Base-by-base conservation (phyloP, 1,284 basidiomycete genomes). In the Pholiota adiposa region DNA sequence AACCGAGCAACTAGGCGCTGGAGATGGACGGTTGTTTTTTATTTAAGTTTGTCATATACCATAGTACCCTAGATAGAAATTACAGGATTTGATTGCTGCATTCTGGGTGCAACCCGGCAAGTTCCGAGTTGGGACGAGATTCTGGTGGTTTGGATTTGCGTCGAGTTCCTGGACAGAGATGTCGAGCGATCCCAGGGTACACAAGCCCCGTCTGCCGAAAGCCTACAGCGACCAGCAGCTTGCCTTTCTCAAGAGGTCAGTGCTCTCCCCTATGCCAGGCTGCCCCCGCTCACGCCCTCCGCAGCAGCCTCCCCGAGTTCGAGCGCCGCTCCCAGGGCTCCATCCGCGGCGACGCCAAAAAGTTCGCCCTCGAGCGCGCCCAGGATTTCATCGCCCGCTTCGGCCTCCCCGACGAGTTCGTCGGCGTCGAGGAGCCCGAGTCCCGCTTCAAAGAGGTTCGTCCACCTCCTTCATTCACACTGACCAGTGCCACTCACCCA, bases 311-410 rank as follows among this genome's bases (percentile, higher is more conserved):
- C 8, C 71, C 77, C 51, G 85, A 85, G 57, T 86, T 84, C 65
- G 85, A 86, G 70, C 72, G 81, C 23, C 69, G 83, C 54, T 81
- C 83, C 3, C 77, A 82, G 51, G 80, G 80, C 25, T 75, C 79
- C 34, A 79, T 85, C 33, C 74, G 84, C 56, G 84, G 84, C 27
- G 84, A 86, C 72, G 85, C 84, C 11, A 86, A 86, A 69, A 86
- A 85, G 65, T 86, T 83, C 60, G 84, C 84, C 0, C 68, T 87
- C n/a, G 84, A 86, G 59, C 75, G 81, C 29, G 84, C 84, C 3
- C 74, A 73, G 65, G 83, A 86, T 62, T 86, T 85, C 66, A 83
- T 87, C 57, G 71, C 68, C 41, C 73, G 77, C 14, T 86, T 86
- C 65, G 84, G 85, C 25, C 72, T 86, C 11, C 83, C 84, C 21